Evolutionary conservation across 345 rosid species (phyloP).

Genomic region (Salix exigua): DNA sequence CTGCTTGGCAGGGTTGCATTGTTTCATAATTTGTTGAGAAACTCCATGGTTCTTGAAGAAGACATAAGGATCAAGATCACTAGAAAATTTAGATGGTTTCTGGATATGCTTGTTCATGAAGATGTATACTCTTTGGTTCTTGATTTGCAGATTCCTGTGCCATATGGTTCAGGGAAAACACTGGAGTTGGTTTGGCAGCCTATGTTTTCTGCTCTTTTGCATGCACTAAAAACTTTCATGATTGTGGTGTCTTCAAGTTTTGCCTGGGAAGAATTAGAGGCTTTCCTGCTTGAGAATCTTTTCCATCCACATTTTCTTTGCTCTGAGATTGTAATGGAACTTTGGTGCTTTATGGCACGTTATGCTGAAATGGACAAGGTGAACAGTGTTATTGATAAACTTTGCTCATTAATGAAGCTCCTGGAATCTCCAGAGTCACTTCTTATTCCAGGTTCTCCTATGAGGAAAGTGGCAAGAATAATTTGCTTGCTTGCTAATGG

Average conservation of each 20-base stretch:
- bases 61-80: conserved; percentile 44
- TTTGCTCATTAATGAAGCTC: conserved; percentile 49
- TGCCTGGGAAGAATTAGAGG: conserved; percentile 62
- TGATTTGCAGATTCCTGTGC: conserved; percentile 54
- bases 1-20: conserved; percentile 51
- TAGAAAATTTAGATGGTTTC: conserved; percentile 66
- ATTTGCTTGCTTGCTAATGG: conserved; percentile 55
- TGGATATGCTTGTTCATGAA: conserved; percentile 46
- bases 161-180: conserved; percentile 49
- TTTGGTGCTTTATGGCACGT: conserved; percentile 75
- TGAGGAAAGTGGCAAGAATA: conserved; percentile 65
- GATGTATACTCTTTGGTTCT: conserved; percentile 68
- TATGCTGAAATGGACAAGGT: conserved; percentile 52
- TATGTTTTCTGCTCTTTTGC: conserved; percentile 51
- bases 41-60: conserved; percentile 47
- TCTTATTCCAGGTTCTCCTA: conserved; percentile 50
- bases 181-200: conserved; percentile 61
- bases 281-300: conserved; percentile 67
- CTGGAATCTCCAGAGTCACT: conserved; percentile 50
- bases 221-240: conserved; percentile 68
- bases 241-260: conserved; percentile 52
- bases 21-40: conserved; percentile 54
- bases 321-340: conserved; percentile 71
- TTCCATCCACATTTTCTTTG: conserved; percentile 86
- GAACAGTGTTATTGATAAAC: conserved; percentile 41